These are phyloP conservation scores for Pseudogymnoascus sp. DNA, from an alignment of 2,329 filamentous ascomycete genomes.

Conservation along the genomic window DNA sequence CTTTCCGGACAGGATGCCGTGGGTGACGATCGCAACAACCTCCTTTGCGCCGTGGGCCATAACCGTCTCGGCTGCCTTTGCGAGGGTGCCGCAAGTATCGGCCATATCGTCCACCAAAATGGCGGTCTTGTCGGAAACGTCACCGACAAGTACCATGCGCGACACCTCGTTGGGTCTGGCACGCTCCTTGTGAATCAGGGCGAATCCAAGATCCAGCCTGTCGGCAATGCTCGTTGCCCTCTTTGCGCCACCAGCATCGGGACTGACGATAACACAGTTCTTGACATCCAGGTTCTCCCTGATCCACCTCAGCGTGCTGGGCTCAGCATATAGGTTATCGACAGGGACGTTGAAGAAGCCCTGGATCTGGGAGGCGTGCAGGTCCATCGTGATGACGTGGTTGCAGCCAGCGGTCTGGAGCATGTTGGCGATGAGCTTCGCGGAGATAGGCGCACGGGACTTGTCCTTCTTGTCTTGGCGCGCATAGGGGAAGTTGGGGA, in stretches of 20 bases:
- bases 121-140: slow-evolving; percentile 81
- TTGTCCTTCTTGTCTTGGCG: slow-evolving; percentile 97
- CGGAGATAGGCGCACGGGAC: slow-evolving; percentile 90
- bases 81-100: slow-evolving; percentile 82
- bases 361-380: slow-evolving; percentile 88
- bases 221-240: slow-evolving; percentile 91
- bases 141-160: slow-evolving; percentile 91
- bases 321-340: slow-evolving; percentile 83
- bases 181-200: slow-evolving; percentile 93
- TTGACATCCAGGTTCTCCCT: slow-evolving; percentile 71
- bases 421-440: slow-evolving; percentile 96
- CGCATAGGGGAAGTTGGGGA: slow-evolving; percentile 94
- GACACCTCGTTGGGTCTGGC: slow-evolving; percentile 85
- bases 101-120: slow-evolving; percentile 98
- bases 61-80: slow-evolving; percentile 82
- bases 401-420: slow-evolving; percentile 88
- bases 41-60: slow-evolving; percentile 79
- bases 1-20: slow-evolving; percentile 81
- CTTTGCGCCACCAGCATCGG: slow-evolving; percentile 91
- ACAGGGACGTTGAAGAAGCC: slow-evolving; percentile 83
- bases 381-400: slow-evolving; percentile 91
- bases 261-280: slow-evolving; percentile 88
- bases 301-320: slow-evolving; percentile 86
- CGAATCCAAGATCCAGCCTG: slow-evolving; percentile 80
- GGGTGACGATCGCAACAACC: slow-evolving; percentile 90